These are phyloP conservation scores for Dryas alaskensis DNA, from an alignment of 306 rosid genomes.

Conservation along the genomic window DNA sequence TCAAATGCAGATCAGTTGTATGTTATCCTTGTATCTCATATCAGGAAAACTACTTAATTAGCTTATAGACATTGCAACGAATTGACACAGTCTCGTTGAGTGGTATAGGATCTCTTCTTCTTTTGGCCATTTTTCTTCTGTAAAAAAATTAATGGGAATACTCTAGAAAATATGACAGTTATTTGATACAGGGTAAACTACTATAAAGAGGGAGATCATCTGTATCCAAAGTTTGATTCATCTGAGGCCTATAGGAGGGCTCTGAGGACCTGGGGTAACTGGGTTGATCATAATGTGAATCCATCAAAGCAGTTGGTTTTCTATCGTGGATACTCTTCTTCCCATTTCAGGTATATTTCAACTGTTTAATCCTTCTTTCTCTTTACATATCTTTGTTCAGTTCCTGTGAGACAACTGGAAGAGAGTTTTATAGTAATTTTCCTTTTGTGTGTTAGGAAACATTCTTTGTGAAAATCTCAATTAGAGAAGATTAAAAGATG, in stretches of 20 bases:
- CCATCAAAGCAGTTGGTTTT: constrained; percentile 68
- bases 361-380: constrained; percentile 6
- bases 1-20: neutral
- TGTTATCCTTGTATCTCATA: neutral
- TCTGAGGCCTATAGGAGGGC: constrained; percentile 82
- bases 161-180: constrained; percentile 11
- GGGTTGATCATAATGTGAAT: constrained; percentile 71
- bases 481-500: neutral
- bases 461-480: neutral
- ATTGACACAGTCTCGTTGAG: neutral
- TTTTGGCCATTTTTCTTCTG: neutral
- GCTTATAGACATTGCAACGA: constrained; percentile 3
- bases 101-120: constrained; percentile 4
- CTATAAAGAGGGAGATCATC: constrained; percentile 71
- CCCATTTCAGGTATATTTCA: constrained; percentile 78
- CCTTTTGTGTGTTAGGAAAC: neutral
- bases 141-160: neutral
- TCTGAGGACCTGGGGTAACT: constrained; percentile 77
- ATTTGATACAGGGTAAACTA: constrained; percentile 70
- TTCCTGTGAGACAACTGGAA: constrained; percentile 5
- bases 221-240: constrained; percentile 73
- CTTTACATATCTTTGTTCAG: constrained; percentile 13
- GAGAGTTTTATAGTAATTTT: neutral
- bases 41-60: neutral
- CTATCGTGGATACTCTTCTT: constrained; percentile 91